Evolutionary conservation across 177 flowering plant genomes (phyloP).

Genomic region (Tripterygium wilfordii): DNA sequence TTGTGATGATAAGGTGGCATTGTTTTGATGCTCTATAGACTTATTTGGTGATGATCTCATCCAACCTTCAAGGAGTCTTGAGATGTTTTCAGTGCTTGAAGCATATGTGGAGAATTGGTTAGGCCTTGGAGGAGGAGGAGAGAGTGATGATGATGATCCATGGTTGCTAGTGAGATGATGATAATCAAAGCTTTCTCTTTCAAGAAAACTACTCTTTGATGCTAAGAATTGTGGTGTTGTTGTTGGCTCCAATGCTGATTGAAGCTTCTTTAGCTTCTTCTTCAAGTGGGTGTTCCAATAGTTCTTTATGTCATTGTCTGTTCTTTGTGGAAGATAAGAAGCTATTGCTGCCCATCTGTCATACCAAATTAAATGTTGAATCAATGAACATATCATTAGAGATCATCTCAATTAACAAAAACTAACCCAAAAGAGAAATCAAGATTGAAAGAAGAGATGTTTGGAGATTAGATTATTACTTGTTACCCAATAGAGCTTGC

Average conservation of each 20-base stretch:
- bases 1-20: neutral
- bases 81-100: constrained; percentile 87
- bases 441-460: neutral
- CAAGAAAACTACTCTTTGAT: constrained; percentile 10
- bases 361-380: neutral
- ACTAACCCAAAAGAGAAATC: neutral
- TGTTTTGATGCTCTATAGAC: neutral
- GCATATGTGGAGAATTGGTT: constrained; percentile 45
- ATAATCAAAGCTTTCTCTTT: constrained; percentile 4
- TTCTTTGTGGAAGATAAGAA: constrained; percentile 90
- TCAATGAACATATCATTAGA: neutral
- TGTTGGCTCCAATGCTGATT: constrained; percentile 31
- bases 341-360: constrained; percentile 98
- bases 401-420: neutral
- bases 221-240: no score
- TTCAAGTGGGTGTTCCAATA: constrained; percentile 97
- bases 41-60: constrained; percentile 77
- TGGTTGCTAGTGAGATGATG: constrained; percentile 2
- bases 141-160: neutral
- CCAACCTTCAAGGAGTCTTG: constrained; percentile 87
- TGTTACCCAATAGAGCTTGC: constrained; percentile 90
- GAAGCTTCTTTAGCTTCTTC: constrained; percentile 79
- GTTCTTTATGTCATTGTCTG: constrained; percentile 93
- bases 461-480: constrained; percentile 34
- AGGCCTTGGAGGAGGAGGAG: constrained; percentile 6